Evolutionary conservation across 495 filamentous ascomycete genomes (phyloP), one percentile per base, ranked within the genome.

Genomic region (Schizothecium vesticola): DNA sequence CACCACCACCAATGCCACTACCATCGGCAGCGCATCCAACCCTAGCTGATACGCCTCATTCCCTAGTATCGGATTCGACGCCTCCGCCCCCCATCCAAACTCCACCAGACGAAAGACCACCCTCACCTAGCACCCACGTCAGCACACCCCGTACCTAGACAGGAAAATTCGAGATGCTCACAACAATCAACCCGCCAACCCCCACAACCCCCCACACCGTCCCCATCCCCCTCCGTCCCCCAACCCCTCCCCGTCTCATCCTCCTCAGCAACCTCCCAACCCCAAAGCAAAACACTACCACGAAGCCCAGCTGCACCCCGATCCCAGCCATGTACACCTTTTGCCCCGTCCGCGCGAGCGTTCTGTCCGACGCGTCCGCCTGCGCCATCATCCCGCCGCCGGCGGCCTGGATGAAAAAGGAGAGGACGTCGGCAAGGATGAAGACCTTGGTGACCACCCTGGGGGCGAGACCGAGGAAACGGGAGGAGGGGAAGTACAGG

Each of bases 281-380:
- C 31, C 29, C 66, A 1, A 29, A 73, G 1, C 75, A 61, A 71
- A 90, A 89, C 8, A 82, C 63, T 3, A 87, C 21, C 12, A 91
- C 82, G 76, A 90, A 89, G 56, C 80, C 66, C 64, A 86, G 74
- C 71, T 91, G 88, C 5, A 89, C 62, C 6, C 85, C 86, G 9
- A 89, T 82, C 4, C 88, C 88, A 11, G 77, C 83, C 81, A 87
- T 88, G 74, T 88, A 88, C 28, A 90, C 80, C 63, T 87, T 80
- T n/a, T 84, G 71, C 0, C 87, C 88, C 10, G 63, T 65, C 3
- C 72, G 69, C 16, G 64, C 59, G 16, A 68, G 12, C 72, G 72
- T 29, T 63, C 73, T 0, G 6, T 12, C 51, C 0, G 28, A 28
- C 7, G 5, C 28, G 23, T 57, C 63, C 64, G 58, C 12, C 75